Conservation (phyloP, 257 asterid species). For the Jacaranda mimosifolia region DNA sequence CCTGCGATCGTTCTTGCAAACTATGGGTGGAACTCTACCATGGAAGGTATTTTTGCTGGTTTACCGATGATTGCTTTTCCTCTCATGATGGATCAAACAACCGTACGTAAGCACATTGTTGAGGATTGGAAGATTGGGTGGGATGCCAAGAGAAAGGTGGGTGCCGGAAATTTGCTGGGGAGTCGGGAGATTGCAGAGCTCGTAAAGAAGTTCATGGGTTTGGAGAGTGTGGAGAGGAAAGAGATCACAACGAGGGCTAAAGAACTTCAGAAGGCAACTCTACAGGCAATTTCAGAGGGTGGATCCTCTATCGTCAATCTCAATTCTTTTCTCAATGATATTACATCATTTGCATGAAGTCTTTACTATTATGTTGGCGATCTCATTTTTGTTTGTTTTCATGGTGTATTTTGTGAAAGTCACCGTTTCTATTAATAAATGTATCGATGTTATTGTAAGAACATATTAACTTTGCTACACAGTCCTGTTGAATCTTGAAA, state of each 20-base stretch:
- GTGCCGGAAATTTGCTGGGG: conserved; percentile 37
- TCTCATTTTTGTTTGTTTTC: too few species aligned
- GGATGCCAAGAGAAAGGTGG: conserved; percentile 51
- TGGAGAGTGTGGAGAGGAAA: conserved; percentile 49
- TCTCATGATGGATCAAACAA: conserved; percentile 58
- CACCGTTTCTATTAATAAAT: too few species aligned
- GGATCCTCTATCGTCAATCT: conserved; percentile 54
- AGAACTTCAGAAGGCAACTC: conserved; percentile 41
- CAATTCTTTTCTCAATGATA: conserved; percentile 40
- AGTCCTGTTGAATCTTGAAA: too few species aligned
- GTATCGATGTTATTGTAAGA: too few species aligned
- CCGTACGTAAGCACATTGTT: conserved; percentile 56
- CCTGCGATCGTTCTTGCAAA: too few species aligned
- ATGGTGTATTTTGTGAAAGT: too few species aligned
- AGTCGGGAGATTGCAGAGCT: conserved; percentile 46
- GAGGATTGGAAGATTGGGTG: conserved; percentile 77
- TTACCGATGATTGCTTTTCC: conserved; percentile 69
- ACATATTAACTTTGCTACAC: too few species aligned
- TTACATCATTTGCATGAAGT: conserved; percentile 32
- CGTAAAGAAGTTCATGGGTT: conserved; percentile 59
- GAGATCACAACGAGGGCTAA: conserved; percentile 45
- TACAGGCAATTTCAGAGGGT: conserved; percentile 43
- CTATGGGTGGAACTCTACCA: conserved; percentile 79
- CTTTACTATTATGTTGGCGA: too few species aligned
- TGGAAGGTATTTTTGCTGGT: conserved; percentile 67